phyloP scores from a whole-genome alignment of 345 rosid genomes.

The Gossypium ekmanianum region DNA sequence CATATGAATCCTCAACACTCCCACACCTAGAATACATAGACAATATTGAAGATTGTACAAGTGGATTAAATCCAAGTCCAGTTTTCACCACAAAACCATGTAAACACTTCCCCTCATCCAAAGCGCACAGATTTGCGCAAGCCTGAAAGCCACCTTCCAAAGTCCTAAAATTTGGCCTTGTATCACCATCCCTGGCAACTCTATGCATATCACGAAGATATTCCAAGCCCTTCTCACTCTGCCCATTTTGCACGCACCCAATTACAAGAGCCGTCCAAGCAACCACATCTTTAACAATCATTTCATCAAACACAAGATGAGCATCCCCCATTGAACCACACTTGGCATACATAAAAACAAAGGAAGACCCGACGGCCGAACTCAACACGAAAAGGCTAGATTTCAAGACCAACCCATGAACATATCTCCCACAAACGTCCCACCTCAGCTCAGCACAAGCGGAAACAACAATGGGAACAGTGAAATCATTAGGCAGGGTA shows the following conservation, averaged over 20 bases:
- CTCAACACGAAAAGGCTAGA: slow-evolving; percentile 36
- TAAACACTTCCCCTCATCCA: slow-evolving; percentile 46
- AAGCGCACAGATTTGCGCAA: slow-evolving; percentile 49
- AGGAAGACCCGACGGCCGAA: slow-evolving; percentile 57
- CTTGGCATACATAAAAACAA: slow-evolving; percentile 50
- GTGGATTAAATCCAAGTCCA: slow-evolving; percentile 40
- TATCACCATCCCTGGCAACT: slow-evolving; percentile 30
- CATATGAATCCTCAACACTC: slow-evolving; percentile 36
- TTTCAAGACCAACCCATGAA: slow-evolving; percentile 52
- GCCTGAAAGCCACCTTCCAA: slow-evolving; percentile 64
- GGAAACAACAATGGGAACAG: slow-evolving; percentile 60
- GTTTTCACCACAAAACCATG: slow-evolving; percentile 52
- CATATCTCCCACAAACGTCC: slow-evolving; percentile 33
- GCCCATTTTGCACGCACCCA: slow-evolving; percentile 59
- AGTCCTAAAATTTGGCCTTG: slow-evolving; percentile 53
- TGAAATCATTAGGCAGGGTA: slow-evolving; percentile 40
- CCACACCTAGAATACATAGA: slow-evolving; percentile 55
- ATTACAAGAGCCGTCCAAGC: slow-evolving; percentile 64
- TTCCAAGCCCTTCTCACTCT: slow-evolving; percentile 51
- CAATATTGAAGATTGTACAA: slow-evolving; percentile 43
- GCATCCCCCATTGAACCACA: slow-evolving; percentile 45
- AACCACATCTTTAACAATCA: slow-evolving; percentile 54
- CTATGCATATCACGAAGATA: slow-evolving; percentile 46
- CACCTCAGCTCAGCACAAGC: slow-evolving; percentile 53
- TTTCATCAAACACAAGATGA: slow-evolving; percentile 51